These are phyloP conservation scores for Musa balbisiana DNA, from an alignment of 202 grass and related monocot genomes.

Conservation along the genomic window DNA sequence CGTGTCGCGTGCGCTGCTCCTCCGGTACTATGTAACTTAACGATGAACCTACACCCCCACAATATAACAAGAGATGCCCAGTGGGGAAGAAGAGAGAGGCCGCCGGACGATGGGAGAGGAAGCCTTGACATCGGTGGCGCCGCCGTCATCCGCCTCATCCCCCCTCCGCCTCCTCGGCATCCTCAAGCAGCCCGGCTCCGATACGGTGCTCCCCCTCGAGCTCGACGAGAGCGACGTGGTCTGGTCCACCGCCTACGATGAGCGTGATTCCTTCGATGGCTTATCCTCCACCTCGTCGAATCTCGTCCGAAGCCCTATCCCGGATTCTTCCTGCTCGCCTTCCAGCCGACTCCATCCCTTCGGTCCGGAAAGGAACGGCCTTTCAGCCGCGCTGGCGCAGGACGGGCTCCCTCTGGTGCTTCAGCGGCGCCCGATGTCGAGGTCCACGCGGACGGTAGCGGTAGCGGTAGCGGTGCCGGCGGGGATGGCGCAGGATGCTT, in stretches of 20 bases:
- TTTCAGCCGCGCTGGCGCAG: slow-evolving; percentile 44
- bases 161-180: slow-evolving; percentile 37
- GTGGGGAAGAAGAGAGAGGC: not conserved
- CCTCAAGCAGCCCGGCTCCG: slow-evolving; percentile 43
- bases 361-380: slow-evolving; percentile 29
- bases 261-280: not conserved
- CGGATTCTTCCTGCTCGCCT: not conserved
- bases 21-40: not conserved
- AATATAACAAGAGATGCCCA: not conserved
- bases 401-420: slow-evolving; percentile 1
- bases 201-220: slow-evolving; percentile 11
- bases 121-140: not conserved
- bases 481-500: not conserved
- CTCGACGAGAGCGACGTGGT: slow-evolving; percentile 84
- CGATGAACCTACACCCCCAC: not conserved
- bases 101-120: slow-evolving; percentile 23
- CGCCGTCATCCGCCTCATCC: slow-evolving; percentile 36
- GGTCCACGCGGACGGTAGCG: slow-evolving; percentile 1
- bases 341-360: slow-evolving; percentile 30
- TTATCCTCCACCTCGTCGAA: not conserved
- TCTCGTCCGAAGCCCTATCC: not conserved
- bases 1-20: not conserved
- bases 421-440: not conserved
- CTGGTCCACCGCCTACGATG: slow-evolving; percentile 39
- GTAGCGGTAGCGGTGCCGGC: not conserved